These are phyloP conservation scores for Rostrohypoxylon terebratum DNA, from an alignment of 495 filamentous ascomycete species.

Conservation along the genomic window DNA sequence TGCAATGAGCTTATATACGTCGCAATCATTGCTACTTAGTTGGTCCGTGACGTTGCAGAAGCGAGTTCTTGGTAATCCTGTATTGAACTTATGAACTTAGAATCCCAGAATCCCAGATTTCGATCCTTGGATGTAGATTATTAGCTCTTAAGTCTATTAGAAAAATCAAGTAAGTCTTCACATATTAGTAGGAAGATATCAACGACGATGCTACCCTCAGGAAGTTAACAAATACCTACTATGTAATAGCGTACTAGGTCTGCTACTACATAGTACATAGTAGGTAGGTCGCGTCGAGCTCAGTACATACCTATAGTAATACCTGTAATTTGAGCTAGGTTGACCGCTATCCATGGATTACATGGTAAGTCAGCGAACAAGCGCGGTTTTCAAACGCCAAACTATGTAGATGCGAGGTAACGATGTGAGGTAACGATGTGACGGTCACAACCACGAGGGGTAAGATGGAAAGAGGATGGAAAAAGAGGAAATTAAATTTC, in stretches of 20 bases:
- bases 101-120: no score
- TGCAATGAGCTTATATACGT: conserved; percentile 35
- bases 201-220: neutral
- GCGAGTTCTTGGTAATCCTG: neutral
- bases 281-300: neutral
- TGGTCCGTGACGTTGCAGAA: neutral
- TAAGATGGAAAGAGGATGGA: no score
- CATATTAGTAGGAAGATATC: neutral
- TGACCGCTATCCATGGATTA: no score
- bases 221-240: neutral
- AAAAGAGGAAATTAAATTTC: conserved; percentile 27
- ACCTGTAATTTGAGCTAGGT: conserved; percentile 20
- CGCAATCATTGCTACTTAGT: conserved; percentile 7
- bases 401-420: conserved; percentile 30
- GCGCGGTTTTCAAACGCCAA: conserved; percentile 25
- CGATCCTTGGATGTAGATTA: neutral
- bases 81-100: conserved; percentile 10
- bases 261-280: no score
- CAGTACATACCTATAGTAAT: no score
- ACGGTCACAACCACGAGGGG: conserved; percentile 33
- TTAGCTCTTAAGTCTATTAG: neutral
- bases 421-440: conserved; percentile 37
- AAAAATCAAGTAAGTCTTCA: neutral
- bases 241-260: neutral
- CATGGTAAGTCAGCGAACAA: conserved; percentile 18